Percentiles rank a stretch among this genome's conserved stretches.
Conservation (phyloP, 768 basidiomycete genomes). For the Pleurotus salmoneostramineus region DNA sequence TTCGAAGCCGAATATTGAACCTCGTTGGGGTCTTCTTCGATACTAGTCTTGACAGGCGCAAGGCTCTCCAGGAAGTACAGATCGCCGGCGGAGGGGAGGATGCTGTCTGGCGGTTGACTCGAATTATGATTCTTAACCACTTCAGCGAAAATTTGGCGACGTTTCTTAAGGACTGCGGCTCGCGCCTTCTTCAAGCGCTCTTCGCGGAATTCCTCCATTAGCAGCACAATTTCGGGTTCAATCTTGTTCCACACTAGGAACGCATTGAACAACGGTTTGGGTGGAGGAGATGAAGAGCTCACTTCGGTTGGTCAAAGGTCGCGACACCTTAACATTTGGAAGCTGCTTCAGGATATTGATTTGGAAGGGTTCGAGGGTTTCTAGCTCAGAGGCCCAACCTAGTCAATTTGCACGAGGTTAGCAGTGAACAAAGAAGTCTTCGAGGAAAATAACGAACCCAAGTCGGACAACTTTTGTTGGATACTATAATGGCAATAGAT, state of each 20-base stretch:
- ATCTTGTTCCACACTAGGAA: background rate
- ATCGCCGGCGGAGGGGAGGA: constrained; percentile 14
- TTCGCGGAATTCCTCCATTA: background rate
- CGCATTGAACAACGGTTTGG: background rate
- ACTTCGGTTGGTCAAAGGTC: background rate
- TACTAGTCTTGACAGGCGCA: constrained; percentile 1
- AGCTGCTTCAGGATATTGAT: background rate
- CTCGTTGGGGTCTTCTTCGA: background rate
- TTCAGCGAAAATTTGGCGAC: constrained; percentile 9
- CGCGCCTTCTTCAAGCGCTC: constrained; percentile 9
- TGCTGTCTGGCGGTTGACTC: constrained; percentile 9
- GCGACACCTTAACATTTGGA: background rate
- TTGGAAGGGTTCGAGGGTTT: background rate
- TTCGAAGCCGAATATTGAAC: background rate
- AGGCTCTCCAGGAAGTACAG: constrained; percentile 12
- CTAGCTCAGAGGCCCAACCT: background rate
- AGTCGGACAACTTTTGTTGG: background rate
- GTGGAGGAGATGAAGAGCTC: background rate
- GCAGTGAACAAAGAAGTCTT: background rate
- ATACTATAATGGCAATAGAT: background rate
- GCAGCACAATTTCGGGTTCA: background rate
- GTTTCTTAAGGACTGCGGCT: constrained; percentile 2
- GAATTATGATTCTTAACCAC: constrained; percentile 10
- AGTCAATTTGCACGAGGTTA: background rate
- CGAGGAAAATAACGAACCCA: background rate